Evolutionary conservation across 2,329 filamentous ascomycete genomes (phyloP), one percentile per base, ranked within the genome.

Genomic region (Fonsecaea nubica): DNA sequence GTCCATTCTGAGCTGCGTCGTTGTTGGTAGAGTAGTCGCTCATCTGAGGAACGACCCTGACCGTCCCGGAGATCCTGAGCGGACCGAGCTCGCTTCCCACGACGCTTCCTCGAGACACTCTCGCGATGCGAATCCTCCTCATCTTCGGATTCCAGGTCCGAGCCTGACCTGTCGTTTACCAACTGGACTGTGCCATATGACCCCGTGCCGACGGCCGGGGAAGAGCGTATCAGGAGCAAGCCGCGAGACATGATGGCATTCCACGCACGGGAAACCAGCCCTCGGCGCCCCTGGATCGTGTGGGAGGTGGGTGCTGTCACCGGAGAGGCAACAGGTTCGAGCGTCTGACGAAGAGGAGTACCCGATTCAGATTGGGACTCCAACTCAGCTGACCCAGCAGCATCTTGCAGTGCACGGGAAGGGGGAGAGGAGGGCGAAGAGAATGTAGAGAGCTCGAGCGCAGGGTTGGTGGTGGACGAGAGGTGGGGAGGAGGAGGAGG

Each of bases 171-270:
- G 15, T 13, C 40, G 15, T 57, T 58, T 18, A 64, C 35, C 35
- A 68, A 53, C 42, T 84, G 85, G 25, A 86, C 81, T 4, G 85
- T 85, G 62, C 87, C 86, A 75, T 89, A 89, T 15, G 86, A 87
- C 25, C 85, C 84, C 40, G 85, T 87, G 64, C 85, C 86, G 75
- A 85, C 83, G 38, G 85, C 85, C 52, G 86, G 86, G 70, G 86
- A 86, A 58, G 86, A 86, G 67, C 85, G 84, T 75, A 87, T 77
- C 62, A 89, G 79, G 64, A 89, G 82, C 65, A 86, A 86, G 68
- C 83, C 79, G 75, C 79, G 80, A 67, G 82, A 83, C 81, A 84
- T 84, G 64, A 78, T 68, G 60, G 68, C 69, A 35, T 58, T 18
- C 58, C 68, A 63, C 40, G 73, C 57, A 50, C 66, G 70, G 10